phyloP scores from a whole-genome alignment of 1,139 yeast genomes.

The Geotrichum australiense region DNA sequence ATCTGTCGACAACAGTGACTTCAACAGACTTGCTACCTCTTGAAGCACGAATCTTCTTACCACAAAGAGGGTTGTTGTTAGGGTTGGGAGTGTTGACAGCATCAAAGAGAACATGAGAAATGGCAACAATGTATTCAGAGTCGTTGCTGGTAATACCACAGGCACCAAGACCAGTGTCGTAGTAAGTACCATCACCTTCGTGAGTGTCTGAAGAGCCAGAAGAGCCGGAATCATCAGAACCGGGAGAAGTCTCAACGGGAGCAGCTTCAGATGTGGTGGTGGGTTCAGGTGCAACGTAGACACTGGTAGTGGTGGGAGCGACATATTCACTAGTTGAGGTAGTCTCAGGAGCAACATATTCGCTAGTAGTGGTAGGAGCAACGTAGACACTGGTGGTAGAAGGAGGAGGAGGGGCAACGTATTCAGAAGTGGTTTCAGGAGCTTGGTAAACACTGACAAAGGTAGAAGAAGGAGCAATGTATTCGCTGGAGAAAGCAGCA shows the following conservation, averaged over 20 bases:
- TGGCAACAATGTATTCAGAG: conserved; percentile 43
- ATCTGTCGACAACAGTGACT: conserved; percentile 49
- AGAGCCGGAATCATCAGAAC: conserved; percentile 18
- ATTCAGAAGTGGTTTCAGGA: conserved; percentile 24
- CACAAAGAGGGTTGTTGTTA: conserved; percentile 44
- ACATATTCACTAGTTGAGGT: conserved; percentile 26
- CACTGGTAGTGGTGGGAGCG: conserved; percentile 20
- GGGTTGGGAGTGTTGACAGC: conserved; percentile 32
- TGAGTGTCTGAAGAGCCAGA: conserved; percentile 30
- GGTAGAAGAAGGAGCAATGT: conserved; percentile 3
- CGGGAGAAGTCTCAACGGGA: conserved; percentile 17
- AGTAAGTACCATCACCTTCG: conserved; percentile 56
- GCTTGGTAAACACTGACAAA: conserved; percentile 23
- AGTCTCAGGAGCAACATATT: conserved; percentile 21
- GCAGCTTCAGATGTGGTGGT: conserved; percentile 21
- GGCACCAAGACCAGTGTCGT: conserved; percentile 53
- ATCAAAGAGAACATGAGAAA: conserved; percentile 33
- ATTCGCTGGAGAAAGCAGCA: conserved; percentile 20
- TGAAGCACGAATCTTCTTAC: conserved; percentile 40
- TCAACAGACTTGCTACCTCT: conserved; percentile 42
- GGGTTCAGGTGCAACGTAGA: conserved; percentile 24
- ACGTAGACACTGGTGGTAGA: conserved; percentile 15
- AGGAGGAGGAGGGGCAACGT: conserved; percentile 22
- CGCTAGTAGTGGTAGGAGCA: conserved; percentile 22
- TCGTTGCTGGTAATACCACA: conserved; percentile 48